Evolutionary conservation across 768 basidiomycete species (phyloP).

Genomic region (Tylopilus subfusipes): DNA sequence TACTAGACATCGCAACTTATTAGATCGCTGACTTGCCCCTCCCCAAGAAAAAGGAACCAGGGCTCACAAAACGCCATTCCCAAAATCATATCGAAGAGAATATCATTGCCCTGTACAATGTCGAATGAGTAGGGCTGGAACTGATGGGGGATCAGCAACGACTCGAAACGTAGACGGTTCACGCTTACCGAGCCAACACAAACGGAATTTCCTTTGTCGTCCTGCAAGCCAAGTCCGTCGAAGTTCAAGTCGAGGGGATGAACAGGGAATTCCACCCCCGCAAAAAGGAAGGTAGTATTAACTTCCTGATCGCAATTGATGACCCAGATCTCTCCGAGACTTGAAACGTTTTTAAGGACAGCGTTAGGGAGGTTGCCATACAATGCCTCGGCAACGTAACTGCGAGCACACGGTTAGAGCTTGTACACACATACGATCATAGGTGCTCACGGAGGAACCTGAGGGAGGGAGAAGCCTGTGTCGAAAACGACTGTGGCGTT

Average conservation of each 20-base stretch:
- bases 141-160: slow-evolving; percentile 31
- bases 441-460: slow-evolving; percentile 48
- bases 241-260: slow-evolving; percentile 62
- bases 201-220: slow-evolving; percentile 19
- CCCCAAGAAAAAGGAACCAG: neutral
- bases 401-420: slow-evolving; percentile 24
- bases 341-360: slow-evolving; percentile 38
- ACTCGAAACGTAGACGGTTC: neutral
- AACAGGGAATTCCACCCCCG: slow-evolving; percentile 52
- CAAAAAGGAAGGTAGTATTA: slow-evolving; percentile 63
- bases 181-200: slow-evolving; percentile 46
- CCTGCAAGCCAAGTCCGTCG: slow-evolving; percentile 11
- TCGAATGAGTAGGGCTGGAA: slow-evolving; percentile 66
- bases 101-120: slow-evolving; percentile 22
- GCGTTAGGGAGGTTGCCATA: slow-evolving; percentile 57
- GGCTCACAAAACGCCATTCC: slow-evolving; percentile 70
- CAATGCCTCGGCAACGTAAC: slow-evolving; percentile 54
- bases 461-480: slow-evolving; percentile 66
- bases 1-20: slow-evolving; percentile 35
- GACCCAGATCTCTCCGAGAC: slow-evolving; percentile 50
- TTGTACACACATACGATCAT: slow-evolving; percentile 4
- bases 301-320: slow-evolving; percentile 63
- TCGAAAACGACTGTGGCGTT: slow-evolving; percentile 64
- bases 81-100: slow-evolving; percentile 57
- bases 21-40: neutral